Base-by-base conservation (phyloP, 495 filamentous ascomycete genomes). In the Tuber brumale region DNA sequence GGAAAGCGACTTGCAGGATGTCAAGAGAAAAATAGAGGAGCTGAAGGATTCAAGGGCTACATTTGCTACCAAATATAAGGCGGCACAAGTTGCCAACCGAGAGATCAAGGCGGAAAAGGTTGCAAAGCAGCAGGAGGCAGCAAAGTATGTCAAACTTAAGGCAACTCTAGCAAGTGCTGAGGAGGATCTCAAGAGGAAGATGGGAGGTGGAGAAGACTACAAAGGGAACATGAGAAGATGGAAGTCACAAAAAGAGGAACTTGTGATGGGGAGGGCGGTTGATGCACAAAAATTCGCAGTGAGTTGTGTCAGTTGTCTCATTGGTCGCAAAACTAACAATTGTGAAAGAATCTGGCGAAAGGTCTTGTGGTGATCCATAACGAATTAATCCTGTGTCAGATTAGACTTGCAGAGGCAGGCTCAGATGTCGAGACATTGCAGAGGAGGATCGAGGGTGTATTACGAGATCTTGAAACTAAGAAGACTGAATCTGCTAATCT, bases 331-430 rank as follows among this genome's bases (percentile, higher is more conserved):
- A 39, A 71, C 74, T 74, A 43, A 78, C 16, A 70, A 46, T 72
- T 66, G 51, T 45, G 44, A 72, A 72, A 84, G 81, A 35, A 61
- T 45, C 31, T 76, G 18, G 75, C 83, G 31, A 80, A 74, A 70
- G 72, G 76, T 42, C 57, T 77, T 51, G 75, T 78, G 14, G 76
- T 77, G 43, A 83, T 87, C 16, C 89, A 92, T 74, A 87, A 91
- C 61, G 87, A 89, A 44, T 86, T 94, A 18, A 82, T 93, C 21
- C 90, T 93, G 80, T 87, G 87, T 3, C 87, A 92, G 74, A 83
- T 97, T 69, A 86, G 88, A 70, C 85, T 90, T 10, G 86, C 94
- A 44, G 96, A 99, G 85, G 94, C 93, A 0, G 83, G 85, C 14
- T 97, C 94, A 0, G 95, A 97, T 77, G 83, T 92, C 8, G 88